phyloP scores from a whole-genome alignment of 2,329 filamentous ascomycete genomes.

The Phialophora tarda region DNA sequence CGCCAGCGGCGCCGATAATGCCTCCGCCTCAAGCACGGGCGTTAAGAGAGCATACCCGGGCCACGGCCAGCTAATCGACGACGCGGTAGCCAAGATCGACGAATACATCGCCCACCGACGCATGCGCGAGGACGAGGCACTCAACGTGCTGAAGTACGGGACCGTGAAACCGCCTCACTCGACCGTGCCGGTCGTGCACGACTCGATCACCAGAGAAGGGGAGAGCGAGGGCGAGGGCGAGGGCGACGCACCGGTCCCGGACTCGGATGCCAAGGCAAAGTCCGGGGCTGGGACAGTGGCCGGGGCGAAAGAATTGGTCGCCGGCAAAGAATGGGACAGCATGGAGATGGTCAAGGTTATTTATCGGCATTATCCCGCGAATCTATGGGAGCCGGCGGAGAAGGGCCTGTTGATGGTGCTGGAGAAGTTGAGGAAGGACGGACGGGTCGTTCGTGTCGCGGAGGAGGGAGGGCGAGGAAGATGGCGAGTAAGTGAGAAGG shows the following conservation, averaged over 20 bases:
- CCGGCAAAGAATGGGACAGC: slow-evolving; percentile 63
- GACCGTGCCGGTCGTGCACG: slow-evolving; percentile 29
- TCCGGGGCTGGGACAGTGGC: slow-evolving; percentile 40
- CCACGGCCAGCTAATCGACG: slow-evolving; percentile 78
- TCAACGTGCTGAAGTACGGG: slow-evolving; percentile 64
- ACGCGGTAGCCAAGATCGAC: slow-evolving; percentile 71
- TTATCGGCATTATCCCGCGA: slow-evolving; percentile 78
- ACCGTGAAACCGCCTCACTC: slow-evolving; percentile 36
- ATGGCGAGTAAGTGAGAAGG: slow-evolving; percentile 39
- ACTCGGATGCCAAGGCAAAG: neutral
- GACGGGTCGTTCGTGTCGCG: slow-evolving; percentile 58
- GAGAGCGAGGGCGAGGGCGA: slow-evolving; percentile 45
- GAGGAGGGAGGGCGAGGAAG: slow-evolving; percentile 19
- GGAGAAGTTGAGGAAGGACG: slow-evolving; percentile 76
- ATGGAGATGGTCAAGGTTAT: slow-evolving; percentile 88
- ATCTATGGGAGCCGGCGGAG: slow-evolving; percentile 76
- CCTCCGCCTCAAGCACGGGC: neutral
- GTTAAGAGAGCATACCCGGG: slow-evolving; percentile 79
- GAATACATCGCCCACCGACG: slow-evolving; percentile 86
- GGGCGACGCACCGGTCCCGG: slow-evolving; percentile 32
- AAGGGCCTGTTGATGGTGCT: slow-evolving; percentile 79
- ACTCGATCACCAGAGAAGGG: slow-evolving; percentile 38
- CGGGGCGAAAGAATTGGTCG: slow-evolving; percentile 38
- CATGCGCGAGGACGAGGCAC: slow-evolving; percentile 77
- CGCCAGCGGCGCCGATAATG: neutral